Conservation (phyloP, 192 early-diverging fungal species). For the Coemansia sp. region DNA sequence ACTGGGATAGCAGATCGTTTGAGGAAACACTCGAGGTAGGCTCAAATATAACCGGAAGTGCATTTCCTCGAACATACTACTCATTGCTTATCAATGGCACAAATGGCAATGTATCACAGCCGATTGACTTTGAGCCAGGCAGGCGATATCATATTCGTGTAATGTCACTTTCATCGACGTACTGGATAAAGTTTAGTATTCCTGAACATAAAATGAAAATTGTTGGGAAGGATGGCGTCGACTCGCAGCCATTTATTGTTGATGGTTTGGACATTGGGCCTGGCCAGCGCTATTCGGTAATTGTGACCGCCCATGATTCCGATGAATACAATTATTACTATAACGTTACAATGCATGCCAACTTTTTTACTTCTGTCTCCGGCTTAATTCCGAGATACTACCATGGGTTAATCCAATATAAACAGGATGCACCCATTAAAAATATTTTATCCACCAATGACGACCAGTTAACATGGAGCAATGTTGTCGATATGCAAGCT, state of each 20-base stretch:
- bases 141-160: slow-evolving; percentile 76
- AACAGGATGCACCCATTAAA: neutral
- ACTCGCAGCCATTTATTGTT: slow-evolving; percentile 55
- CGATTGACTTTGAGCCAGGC: slow-evolving; percentile 59
- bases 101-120: slow-evolving; percentile 30
- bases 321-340: slow-evolving; percentile 57
- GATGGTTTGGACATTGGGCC: slow-evolving; percentile 57
- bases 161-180: slow-evolving; percentile 66
- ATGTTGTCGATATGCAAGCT: neutral
- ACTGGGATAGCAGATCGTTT: slow-evolving; percentile 54
- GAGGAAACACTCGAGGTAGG: neutral
- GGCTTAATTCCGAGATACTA: slow-evolving; percentile 46
- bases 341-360: slow-evolving; percentile 63
- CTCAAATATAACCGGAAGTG: neutral
- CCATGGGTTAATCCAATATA: slow-evolving; percentile 16
- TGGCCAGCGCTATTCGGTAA: slow-evolving; percentile 77
- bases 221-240: slow-evolving; percentile 77
- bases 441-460: neutral
- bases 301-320: slow-evolving; percentile 65
- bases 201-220: slow-evolving; percentile 75
- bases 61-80: neutral
- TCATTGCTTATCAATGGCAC: slow-evolving; percentile 40
- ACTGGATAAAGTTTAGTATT: slow-evolving; percentile 68
- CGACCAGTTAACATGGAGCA: neutral
- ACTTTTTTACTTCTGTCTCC: slow-evolving; percentile 57